Evolutionary conservation across 2,329 filamentous ascomycete species (phyloP).

Genomic region (Pseudocercospora vitis): DNA sequence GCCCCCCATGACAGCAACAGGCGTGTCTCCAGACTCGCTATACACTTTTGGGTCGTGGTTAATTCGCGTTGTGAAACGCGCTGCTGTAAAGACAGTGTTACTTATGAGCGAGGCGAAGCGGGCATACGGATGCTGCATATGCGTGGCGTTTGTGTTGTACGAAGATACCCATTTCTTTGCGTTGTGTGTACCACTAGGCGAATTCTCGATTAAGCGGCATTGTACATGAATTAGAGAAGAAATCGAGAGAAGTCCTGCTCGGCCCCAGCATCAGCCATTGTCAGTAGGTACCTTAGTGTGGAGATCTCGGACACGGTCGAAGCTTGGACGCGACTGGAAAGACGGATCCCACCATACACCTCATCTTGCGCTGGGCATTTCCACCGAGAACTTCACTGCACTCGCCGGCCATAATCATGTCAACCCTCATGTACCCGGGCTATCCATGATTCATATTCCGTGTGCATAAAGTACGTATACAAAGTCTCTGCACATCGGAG

Average conservation of each 20-base stretch:
- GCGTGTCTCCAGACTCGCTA: too few species aligned
- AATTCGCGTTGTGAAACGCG: too few species aligned
- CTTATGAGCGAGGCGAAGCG: background rate
- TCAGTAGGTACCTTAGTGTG: too few species aligned
- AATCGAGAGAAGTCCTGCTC: background rate
- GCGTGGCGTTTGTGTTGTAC: constrained; percentile 6
- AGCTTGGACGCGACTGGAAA: background rate
- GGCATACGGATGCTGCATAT: constrained; percentile 6
- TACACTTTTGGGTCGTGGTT: too few species aligned
- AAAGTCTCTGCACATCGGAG: too few species aligned
- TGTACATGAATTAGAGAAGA: background rate
- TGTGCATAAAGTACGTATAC: too few species aligned
- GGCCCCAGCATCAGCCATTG: background rate
- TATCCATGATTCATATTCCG: too few species aligned
- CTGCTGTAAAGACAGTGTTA: background rate
- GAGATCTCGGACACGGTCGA: background rate
- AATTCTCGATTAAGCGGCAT: background rate
- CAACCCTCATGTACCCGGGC: too few species aligned
- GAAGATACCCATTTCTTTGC: constrained; percentile 3
- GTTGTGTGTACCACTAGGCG: constrained; percentile 5
- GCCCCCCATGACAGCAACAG: background rate
- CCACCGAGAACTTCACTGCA: too few species aligned
- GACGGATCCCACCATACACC: too few species aligned
- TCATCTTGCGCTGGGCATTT: too few species aligned
- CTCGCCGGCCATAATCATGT: too few species aligned